Evolutionary conservation across 805 yeast genomes (phyloP).

Genomic region (Wickerhamiella qilinensis): DNA sequence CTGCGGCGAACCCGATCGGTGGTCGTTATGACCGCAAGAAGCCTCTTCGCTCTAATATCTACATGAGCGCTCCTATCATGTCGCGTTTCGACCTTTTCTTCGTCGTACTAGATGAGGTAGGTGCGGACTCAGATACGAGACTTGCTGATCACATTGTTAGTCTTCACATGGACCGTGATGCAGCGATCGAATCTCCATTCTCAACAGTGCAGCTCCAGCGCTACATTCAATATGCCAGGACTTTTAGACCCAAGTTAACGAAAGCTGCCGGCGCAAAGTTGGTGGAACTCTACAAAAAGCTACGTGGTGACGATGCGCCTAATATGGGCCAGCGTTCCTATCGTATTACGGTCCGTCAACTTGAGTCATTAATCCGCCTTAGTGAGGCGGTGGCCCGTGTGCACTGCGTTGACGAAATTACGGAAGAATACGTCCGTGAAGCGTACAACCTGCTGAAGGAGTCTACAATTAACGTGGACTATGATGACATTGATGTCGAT

Average conservation of each 20-base stretch:
- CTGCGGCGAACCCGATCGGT: slow-evolving; percentile 98
- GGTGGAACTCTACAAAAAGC: slow-evolving; percentile 66
- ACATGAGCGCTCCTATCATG: slow-evolving; percentile 98
- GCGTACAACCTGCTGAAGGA: slow-evolving; percentile 82
- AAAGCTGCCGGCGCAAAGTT: slow-evolving; percentile 62
- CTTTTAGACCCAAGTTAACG: slow-evolving; percentile 81
- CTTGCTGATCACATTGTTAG: slow-evolving; percentile 87
- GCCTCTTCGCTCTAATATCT: slow-evolving; percentile 70
- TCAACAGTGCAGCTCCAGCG: slow-evolving; percentile 76
- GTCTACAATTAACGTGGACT: slow-evolving; percentile 84
- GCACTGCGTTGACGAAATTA: slow-evolving; percentile 77
- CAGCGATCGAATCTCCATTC: slow-evolving; percentile 78
- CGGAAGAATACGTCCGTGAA: slow-evolving; percentile 76
- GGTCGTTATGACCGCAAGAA: slow-evolving; percentile 85
- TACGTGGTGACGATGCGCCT: slow-evolving; percentile 80
- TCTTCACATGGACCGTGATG: slow-evolving; percentile 79
- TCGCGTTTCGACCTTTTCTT: slow-evolving; percentile 93
- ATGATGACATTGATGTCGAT: slow-evolving; percentile 77
- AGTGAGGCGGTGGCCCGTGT: slow-evolving; percentile 96
- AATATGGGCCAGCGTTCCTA: slow-evolving; percentile 70
- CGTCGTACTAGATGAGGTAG: slow-evolving; percentile 87
- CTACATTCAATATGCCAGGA: slow-evolving; percentile 80
- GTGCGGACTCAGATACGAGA: slow-evolving; percentile 76
- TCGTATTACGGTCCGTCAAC: slow-evolving; percentile 91
- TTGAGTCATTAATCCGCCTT: slow-evolving; percentile 83